These are phyloP conservation scores for Astathelohania contejeani DNA, from an alignment of 371 early-diverging fungal species.

Conservation along the genomic window DNA sequence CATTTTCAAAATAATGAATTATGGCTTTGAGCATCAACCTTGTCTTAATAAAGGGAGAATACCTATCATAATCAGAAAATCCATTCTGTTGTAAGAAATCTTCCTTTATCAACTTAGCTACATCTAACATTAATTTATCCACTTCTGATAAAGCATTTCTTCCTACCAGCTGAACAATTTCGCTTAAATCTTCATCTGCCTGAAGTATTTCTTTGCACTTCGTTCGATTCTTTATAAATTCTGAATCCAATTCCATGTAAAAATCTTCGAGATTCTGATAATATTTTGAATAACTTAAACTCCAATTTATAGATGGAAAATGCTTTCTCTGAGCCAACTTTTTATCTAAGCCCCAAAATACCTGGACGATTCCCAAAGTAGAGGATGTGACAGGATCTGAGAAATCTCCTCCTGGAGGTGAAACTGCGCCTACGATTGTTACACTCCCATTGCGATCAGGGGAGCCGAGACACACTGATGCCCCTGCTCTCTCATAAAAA, in stretches of 20 bases:
- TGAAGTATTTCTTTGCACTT: constrained; percentile 93
- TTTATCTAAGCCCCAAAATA: constrained; percentile 99
- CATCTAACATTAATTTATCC: constrained; percentile 93
- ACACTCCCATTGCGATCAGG: constrained; percentile 84
- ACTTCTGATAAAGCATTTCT: constrained; percentile 88
- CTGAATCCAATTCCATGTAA: constrained; percentile 80
- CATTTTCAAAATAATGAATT: constrained; percentile 80
- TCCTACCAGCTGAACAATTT: constrained; percentile 98
- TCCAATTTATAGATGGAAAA: constrained; percentile 99
- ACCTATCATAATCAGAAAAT: constrained; percentile 92
- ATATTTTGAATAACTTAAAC: constrained; percentile 92
- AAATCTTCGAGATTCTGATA: constrained; percentile 78
- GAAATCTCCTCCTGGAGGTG: constrained; percentile 97
- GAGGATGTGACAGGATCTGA: constrained; percentile 97
- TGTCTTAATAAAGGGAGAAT: constrained; percentile 97
- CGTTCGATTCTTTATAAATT: constrained; percentile 71
- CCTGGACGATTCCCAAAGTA: constrained; percentile 95
- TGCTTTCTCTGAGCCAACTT: constrained; percentile 99
- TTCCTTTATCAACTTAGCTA: constrained; percentile 93
- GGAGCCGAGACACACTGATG: constrained; percentile 79
- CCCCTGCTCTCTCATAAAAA: constrained; percentile 99
- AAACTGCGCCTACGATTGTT: constrained; percentile 95
- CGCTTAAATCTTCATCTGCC: constrained; percentile 88
- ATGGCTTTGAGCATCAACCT: constrained; percentile 92
- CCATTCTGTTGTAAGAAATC: constrained; percentile 99